A percentile compares a stretch with the other conserved stretches of the same genome.
phyloP scores from a whole-genome alignment of 2,329 filamentous ascomycete genomes.

The Beauveria rudraprayagi region DNA sequence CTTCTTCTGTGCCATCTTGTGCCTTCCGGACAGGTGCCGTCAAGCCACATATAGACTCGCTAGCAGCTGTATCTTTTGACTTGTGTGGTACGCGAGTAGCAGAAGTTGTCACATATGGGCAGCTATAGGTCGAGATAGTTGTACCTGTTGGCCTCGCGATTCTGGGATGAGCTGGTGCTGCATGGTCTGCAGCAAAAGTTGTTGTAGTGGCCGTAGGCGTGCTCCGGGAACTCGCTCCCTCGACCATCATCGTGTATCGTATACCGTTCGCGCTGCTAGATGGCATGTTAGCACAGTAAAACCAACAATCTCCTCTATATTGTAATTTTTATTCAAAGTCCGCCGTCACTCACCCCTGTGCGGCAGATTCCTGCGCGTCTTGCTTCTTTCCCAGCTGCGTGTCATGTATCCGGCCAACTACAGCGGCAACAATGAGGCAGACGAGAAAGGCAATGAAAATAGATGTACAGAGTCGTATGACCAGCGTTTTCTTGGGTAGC shows the following conservation, averaged over 20 bases:
- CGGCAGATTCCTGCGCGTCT: background rate
- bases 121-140: background rate
- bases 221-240: background rate
- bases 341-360: background rate
- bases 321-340: background rate
- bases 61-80: background rate
- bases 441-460: constrained; percentile 9
- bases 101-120: background rate
- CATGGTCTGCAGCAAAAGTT: background rate
- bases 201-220: background rate
- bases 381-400: background rate
- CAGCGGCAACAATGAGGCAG: constrained; percentile 10
- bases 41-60: background rate
- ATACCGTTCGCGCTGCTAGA: background rate
- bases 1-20: background rate
- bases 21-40: background rate
- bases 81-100: background rate
- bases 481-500: background rate
- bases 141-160: background rate
- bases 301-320: background rate
- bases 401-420: constrained; percentile 10
- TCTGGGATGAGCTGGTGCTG: background rate
- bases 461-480: constrained; percentile 7
- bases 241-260: background rate
- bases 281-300: background rate